Base-by-base conservation (phyloP, 2,329 filamentous ascomycete genomes). In the Hirsutella thompsonii region DNA sequence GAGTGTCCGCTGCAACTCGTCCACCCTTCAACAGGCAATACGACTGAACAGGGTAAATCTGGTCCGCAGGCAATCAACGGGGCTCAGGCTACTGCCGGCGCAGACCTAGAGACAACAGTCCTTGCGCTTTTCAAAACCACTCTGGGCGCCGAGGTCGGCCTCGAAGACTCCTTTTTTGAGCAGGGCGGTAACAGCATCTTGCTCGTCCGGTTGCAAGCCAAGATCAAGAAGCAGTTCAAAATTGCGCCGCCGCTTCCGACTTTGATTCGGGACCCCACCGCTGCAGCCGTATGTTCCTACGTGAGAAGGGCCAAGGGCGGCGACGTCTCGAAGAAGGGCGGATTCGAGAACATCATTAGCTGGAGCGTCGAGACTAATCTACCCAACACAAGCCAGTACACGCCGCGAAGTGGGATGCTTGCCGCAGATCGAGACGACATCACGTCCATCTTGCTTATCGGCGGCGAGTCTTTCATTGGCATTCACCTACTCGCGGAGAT, bases 121-220 rank as follows among this genome's bases (percentile, higher is more conserved):
- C 45, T 50, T 5, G 41, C 41, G n/a, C 37, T 52, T 37, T 52
- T 52, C 47, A 46, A 44, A 11, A 30, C 41, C 28, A 45, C 44
- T 13, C 43, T 52, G 14, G 48, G 48, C 14, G 39, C 40, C 16
- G 45, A 48, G 2, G 40, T 48, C 20, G 33, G 33, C 18, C 38
- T 48, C 10, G 20, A 41, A 20, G 50, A 53, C 28, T 52, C 48
- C 23, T 52, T 53, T 42, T 54, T 54, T 39, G 48, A 53, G 36
- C 45, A 43, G 16, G 52, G 52, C 8, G 51, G 51, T 32, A 52
- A 54, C 42, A 51, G 49, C 26, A 47, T 53, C 30, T 47, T 54
- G 9, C 47, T 52, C 16, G 46, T 53, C 19, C 39, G 52, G 9
- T 51, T 55, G 14, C 49, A 52, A 34, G 48, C 50, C 19, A 47